Evolutionary conservation across 208 protist genomes (phyloP).

Genomic region (Herpetomonas samuelpessoai): DNA sequence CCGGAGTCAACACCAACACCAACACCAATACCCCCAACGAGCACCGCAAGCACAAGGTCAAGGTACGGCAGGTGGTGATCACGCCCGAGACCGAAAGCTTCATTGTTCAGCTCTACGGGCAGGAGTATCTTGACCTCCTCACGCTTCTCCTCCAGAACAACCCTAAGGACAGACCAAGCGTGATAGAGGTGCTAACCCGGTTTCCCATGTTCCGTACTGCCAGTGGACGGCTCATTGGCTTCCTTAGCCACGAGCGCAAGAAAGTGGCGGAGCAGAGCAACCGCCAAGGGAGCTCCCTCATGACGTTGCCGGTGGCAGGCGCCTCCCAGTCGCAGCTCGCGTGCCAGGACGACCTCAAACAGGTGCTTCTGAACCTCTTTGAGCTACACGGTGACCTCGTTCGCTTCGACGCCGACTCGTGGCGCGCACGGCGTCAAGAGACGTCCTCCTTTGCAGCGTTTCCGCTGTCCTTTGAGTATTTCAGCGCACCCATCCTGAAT

Average conservation of each 20-base stretch:
- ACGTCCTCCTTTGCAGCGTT: neutral
- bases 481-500: neutral
- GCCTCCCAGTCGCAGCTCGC: neutral
- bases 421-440: neutral
- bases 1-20: neutral
- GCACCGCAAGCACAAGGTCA: neutral
- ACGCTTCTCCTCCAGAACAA: neutral
- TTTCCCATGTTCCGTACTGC: neutral
- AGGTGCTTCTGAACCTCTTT: neutral
- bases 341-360: neutral
- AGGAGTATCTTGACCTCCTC: conserved; percentile 1
- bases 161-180: neutral
- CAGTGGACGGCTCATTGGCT: neutral
- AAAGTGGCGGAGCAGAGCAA: neutral
- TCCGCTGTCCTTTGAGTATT: neutral
- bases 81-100: neutral
- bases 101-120: neutral
- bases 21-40: neutral
- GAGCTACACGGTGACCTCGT: neutral
- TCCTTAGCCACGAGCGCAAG: neutral
- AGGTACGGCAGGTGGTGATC: neutral
- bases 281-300: neutral
- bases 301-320: neutral
- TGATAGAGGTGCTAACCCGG: neutral
- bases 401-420: neutral